Percentiles rank a stretch among this genome's conserved stretches.
These are phyloP conservation scores for Barbarea vulgaris DNA, from an alignment of 345 rosid species.

Conservation along the genomic window DNA sequence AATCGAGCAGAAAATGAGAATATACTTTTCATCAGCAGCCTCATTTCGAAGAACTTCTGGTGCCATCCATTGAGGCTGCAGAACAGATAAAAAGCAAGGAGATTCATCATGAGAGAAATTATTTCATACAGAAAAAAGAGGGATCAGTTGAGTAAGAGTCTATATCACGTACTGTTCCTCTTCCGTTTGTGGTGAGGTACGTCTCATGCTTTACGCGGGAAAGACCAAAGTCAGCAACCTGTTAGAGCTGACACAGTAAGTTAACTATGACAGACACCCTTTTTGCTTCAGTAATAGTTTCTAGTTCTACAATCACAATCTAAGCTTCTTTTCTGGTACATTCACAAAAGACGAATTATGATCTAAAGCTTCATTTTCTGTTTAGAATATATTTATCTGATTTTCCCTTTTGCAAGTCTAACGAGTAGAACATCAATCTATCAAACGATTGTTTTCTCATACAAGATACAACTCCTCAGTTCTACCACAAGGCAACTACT, in stretches of 20 bases:
- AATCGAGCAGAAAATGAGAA: slow-evolving; percentile 26
- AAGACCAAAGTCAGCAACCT: slow-evolving; percentile 99
- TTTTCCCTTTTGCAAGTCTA: slow-evolving; percentile 13
- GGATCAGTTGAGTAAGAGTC: background rate
- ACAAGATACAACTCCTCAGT: slow-evolving; percentile 1
- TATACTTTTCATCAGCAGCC: slow-evolving; percentile 89
- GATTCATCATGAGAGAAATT: slow-evolving; percentile 3
- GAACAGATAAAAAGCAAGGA: slow-evolving; percentile 24
- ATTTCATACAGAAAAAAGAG: slow-evolving; percentile 1
- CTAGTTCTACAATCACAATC: background rate
- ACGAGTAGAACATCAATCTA: background rate
- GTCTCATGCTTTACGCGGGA: slow-evolving; percentile 94
- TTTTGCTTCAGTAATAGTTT: slow-evolving; percentile 1
- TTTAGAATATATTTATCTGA: background rate
- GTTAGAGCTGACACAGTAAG: slow-evolving; percentile 29
- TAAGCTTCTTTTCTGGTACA: background rate
- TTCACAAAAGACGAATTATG: background rate
- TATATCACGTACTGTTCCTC: slow-evolving; percentile 71
- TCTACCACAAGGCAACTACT: slow-evolving; percentile 2
- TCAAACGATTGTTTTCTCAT: slow-evolving; percentile 8
- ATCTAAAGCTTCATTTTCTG: background rate
- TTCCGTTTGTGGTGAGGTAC: slow-evolving; percentile 75
- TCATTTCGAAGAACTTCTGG: slow-evolving; percentile 97
- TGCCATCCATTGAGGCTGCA: slow-evolving; percentile 99
- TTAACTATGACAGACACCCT: slow-evolving; percentile 8